phyloP scores from a whole-genome alignment of 2,329 filamentous ascomycete species.

The Aspergillus sojae region DNA sequence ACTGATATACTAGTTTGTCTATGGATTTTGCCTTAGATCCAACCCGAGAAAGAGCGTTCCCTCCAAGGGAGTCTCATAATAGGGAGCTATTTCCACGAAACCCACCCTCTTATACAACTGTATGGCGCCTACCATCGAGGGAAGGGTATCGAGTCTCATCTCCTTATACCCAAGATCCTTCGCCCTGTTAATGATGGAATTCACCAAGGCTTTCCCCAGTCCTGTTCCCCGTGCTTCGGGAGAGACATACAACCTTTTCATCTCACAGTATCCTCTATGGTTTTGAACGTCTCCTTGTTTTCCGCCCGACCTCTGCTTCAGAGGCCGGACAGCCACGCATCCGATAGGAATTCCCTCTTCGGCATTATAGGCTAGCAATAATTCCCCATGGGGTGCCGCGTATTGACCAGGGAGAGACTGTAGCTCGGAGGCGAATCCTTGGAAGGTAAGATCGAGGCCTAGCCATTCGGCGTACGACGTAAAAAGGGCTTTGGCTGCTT shows the following conservation, averaged over 20 bases:
- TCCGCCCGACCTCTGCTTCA: neutral
- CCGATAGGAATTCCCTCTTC: slow-evolving; percentile 40
- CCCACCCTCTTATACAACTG: slow-evolving; percentile 54
- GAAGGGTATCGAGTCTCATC: slow-evolving; percentile 60
- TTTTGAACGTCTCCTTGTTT: slow-evolving; percentile 20
- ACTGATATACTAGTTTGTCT: neutral
- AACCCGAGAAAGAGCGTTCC: slow-evolving; percentile 57
- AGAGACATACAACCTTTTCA: slow-evolving; percentile 60
- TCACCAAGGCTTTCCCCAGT: slow-evolving; percentile 52
- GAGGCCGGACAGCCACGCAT: slow-evolving; percentile 52
- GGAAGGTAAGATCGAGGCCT: slow-evolving; percentile 59
- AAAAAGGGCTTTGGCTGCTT: slow-evolving; percentile 47
- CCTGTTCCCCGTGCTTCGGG: slow-evolving; percentile 53
- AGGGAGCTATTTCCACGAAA: slow-evolving; percentile 55
- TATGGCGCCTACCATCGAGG: slow-evolving; percentile 54
- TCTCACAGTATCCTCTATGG: slow-evolving; percentile 47
- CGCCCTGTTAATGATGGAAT: slow-evolving; percentile 49
- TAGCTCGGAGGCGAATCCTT: slow-evolving; percentile 58
- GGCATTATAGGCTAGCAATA: slow-evolving; percentile 48
- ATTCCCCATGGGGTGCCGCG: slow-evolving; percentile 46
- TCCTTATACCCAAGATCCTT: slow-evolving; percentile 52
- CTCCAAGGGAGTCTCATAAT: slow-evolving; percentile 60
- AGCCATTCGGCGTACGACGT: slow-evolving; percentile 48
- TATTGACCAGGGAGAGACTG: slow-evolving; percentile 59
- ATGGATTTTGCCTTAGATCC: slow-evolving; percentile 11